Percentiles rank a stretch among this genome's conserved stretches.
Conservation (phyloP, 306 rosid species). For the Sesbania bispinosa region DNA sequence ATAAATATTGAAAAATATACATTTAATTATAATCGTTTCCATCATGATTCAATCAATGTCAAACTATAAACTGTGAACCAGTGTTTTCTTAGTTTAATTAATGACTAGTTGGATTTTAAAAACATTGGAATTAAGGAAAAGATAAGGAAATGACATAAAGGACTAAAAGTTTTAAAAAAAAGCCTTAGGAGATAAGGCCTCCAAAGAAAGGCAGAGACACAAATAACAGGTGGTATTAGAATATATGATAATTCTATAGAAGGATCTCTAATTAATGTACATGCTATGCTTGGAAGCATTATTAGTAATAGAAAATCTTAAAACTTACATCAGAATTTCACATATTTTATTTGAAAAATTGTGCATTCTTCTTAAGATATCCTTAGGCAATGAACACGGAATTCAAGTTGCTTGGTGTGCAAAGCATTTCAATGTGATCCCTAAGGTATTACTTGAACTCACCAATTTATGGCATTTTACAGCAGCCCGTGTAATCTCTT, state of each 20-base stretch:
- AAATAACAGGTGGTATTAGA: neutral
- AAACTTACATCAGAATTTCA: neutral
- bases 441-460: slow-evolving; percentile 27
- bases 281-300: neutral
- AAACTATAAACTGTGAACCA: too few species aligned
- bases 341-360: neutral
- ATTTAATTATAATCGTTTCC: too few species aligned
- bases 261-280: neutral
- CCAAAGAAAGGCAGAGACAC: neutral
- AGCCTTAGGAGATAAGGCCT: neutral
- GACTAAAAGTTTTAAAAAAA: neutral
- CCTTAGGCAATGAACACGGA: neutral
- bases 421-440: neutral
- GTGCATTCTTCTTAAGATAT: neutral
- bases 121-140: too few species aligned
- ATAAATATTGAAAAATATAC: too few species aligned
- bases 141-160: too few species aligned
- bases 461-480: slow-evolving; percentile 74
- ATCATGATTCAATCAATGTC: too few species aligned
- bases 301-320: neutral
- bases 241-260: neutral
- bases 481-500: slow-evolving; percentile 61
- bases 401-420: slow-evolving; percentile 1
- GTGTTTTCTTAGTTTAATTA: too few species aligned
- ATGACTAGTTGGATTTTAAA: too few species aligned